These are phyloP conservation scores for Citrus cavaleriei DNA, from an alignment of 345 rosid genomes.

Conservation along the genomic window DNA sequence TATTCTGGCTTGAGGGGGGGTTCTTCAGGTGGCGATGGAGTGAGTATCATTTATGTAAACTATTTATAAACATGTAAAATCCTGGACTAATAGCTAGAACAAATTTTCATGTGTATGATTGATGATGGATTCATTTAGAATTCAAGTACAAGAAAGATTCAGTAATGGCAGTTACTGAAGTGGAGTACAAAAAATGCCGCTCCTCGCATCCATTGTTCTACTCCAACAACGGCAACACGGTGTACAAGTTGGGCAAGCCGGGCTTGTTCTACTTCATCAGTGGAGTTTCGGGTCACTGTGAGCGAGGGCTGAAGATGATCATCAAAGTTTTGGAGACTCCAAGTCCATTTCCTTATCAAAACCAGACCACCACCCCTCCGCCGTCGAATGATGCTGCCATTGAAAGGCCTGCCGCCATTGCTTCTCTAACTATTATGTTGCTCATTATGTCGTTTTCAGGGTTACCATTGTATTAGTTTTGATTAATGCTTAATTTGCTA, in stretches of 20 bases:
- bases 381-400: not conserved
- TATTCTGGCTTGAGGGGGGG: too few species aligned
- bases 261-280: constrained; percentile 67
- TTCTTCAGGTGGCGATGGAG: too few species aligned
- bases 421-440: not conserved
- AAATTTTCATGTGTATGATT: not conserved
- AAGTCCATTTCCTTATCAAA: constrained; percentile 21
- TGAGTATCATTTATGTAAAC: too few species aligned
- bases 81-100: too few species aligned
- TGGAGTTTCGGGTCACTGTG: constrained; percentile 56
- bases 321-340: constrained; percentile 53
- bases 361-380: not conserved
- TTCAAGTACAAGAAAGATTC: constrained; percentile 60
- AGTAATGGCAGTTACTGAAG: constrained; percentile 51
- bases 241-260: constrained; percentile 38
- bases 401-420: not conserved
- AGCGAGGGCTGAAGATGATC: constrained; percentile 66
- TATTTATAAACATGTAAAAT: too few species aligned
- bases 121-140: constrained; percentile 15
- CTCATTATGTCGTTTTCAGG: not conserved
- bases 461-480: not conserved
- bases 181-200: constrained; percentile 58
- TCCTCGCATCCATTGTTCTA: constrained; percentile 46
- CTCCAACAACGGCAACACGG: constrained; percentile 51
- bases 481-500: not conserved